Evolutionary conservation across 441 rosid genomes (phyloP), one percentile per base, ranked within the genome.

Genomic region (Populus hybrid): DNA sequence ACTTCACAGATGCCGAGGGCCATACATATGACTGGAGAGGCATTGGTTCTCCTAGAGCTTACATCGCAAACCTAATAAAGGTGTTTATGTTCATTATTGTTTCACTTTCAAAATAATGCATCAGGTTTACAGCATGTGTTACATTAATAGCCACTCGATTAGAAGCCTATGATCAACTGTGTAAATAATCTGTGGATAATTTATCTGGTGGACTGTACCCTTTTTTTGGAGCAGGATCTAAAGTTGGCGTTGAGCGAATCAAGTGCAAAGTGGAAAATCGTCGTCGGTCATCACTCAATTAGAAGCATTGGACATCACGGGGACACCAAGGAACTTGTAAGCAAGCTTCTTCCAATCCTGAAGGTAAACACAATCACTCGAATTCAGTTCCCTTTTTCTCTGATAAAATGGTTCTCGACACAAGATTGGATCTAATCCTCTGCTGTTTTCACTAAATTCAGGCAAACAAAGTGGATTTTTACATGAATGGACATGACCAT

Each of bases 241-340:
- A 81, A 88, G 35, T 30, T 50, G 50, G 87, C 91, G 0, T 81
- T 94, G 28, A 85, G 75, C 40, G 78, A 78, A 57, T 92, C 98
- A 6, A 82, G 75, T 10, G 95, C 95, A 0, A 87, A 84, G 35
- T 90, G 94, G 98, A 92, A 91, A 84, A 87, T 94, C 35, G 97
- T 91, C 8, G 84, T 92, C 1, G 97, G 98, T 3, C 97, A 94
- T 74, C 97, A 92, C 70, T 88, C 93, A 8, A 91, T 94, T 57
- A 84, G 90, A 83, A 92, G 98, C 66, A 80, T 91, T 35, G 92
- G 93, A 5, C 89, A 86, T 50, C 94, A 92, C 40, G 93, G 94
- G 20, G 87, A 87, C 77, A 94, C 97, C 1, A 24, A 68, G 0
- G 98, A 92, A 85, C 90, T 91, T 8, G 82, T 82, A 3, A 57